Percentiles rank a stretch among this genome's conserved stretches.
These are phyloP conservation scores for Tulasnella sp. DNA, from an alignment of 768 basidiomycete species.

Conservation along the genomic window DNA sequence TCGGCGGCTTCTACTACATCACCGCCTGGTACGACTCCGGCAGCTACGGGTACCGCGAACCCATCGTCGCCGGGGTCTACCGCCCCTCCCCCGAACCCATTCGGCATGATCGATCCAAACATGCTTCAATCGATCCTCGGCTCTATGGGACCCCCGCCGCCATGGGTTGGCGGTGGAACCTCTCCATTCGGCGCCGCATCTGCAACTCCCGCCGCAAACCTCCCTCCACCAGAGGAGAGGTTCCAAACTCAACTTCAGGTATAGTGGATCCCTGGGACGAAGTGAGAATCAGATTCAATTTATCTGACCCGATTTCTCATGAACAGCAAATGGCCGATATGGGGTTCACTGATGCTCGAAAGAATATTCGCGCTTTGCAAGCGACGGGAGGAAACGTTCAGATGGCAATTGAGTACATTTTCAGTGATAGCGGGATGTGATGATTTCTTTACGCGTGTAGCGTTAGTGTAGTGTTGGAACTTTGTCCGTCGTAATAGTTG, in stretches of 20 bases:
- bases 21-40: not conserved
- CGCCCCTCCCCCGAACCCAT: conserved; percentile 18
- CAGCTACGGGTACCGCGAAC: conserved; percentile 23
- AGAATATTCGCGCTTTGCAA: conserved; percentile 83
- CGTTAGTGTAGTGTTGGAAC: not conserved
- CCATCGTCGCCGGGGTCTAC: conserved; percentile 26
- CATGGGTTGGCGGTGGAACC: conserved; percentile 21
- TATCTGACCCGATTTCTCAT: not conserved
- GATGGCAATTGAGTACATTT: conserved; percentile 86
- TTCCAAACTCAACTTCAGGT: conserved; percentile 84
- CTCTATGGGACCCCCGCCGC: conserved; percentile 21
- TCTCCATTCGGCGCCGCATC: conserved; percentile 24
- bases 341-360: conserved; percentile 83
- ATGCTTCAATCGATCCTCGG: conserved; percentile 38
- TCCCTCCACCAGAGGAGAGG: conserved; percentile 79
- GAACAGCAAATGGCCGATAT: conserved; percentile 83
- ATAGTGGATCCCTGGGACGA: conserved; percentile 23
- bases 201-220: conserved; percentile 43
- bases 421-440: conserved; percentile 66
- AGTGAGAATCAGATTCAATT: not conserved
- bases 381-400: conserved; percentile 93
- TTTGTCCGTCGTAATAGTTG: not conserved
- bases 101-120: conserved; percentile 37
- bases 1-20: conserved; percentile 25
- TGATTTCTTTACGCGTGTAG: not conserved